phyloP scores from a whole-genome alignment of 495 filamentous ascomycete genomes.

The Aspergillus incahuasiensis region DNA sequence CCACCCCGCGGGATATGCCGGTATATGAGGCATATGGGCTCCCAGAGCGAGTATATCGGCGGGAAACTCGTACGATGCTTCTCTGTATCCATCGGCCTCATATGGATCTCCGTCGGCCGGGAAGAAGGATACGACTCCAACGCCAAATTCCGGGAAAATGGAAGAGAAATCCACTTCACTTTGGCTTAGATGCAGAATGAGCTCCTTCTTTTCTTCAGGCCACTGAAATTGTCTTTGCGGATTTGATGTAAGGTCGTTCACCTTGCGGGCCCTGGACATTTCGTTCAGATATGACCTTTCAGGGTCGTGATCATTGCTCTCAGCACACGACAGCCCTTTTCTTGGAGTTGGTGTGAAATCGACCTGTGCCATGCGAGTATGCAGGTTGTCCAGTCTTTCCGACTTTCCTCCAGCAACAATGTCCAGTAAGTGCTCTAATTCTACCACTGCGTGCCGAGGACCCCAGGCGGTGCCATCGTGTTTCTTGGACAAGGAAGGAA shows the following conservation, averaged over 20 bases:
- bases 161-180: not conserved
- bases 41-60: slow-evolving; percentile 1
- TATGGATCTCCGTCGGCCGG: not conserved
- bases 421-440: slow-evolving; percentile 6
- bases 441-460: slow-evolving; percentile 4
- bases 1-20: not conserved
- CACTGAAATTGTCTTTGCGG: not conserved
- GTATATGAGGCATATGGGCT: not conserved
- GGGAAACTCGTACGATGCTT: not conserved
- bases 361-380: slow-evolving; percentile 1
- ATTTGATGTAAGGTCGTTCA: not conserved
- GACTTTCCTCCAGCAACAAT: slow-evolving; percentile 7
- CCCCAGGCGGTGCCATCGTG: not conserved
- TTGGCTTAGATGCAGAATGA: not conserved
- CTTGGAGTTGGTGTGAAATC: slow-evolving; percentile 4
- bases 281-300: not conserved
- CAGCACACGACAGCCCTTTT: not conserved
- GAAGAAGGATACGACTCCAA: not conserved
- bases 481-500: not conserved
- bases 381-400: slow-evolving; percentile 6
- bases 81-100: not conserved
- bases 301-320: not conserved
- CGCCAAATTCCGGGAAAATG: not conserved
- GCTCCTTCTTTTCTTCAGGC: not conserved
- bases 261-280: not conserved